A percentile compares a stretch with the other conserved stretches of the same genome.
phyloP scores from a whole-genome alignment of 169 alveolate species.

The Plasmodium inui region DNA sequence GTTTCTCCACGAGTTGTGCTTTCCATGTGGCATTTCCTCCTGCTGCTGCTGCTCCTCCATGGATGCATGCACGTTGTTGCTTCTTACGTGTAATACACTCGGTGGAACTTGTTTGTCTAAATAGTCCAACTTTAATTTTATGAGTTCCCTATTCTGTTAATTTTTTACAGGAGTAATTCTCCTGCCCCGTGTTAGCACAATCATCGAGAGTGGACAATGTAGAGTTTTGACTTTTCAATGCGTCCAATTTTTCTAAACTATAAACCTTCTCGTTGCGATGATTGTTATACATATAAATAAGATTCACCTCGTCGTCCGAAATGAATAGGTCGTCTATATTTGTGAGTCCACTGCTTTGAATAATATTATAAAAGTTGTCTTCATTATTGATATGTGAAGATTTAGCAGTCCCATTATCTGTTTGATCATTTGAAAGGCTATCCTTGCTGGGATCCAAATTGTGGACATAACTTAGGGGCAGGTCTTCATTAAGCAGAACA shows the following conservation, averaged over 20 bases:
- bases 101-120: background rate
- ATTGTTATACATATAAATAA: conserved; percentile 51
- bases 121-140: background rate
- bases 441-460: background rate
- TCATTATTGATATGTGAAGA: background rate
- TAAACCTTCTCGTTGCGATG: conserved; percentile 35
- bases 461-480: background rate
- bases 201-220: background rate
- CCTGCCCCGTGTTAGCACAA: background rate
- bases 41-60: background rate
- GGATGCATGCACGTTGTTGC: background rate
- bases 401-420: background rate
- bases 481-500: background rate
- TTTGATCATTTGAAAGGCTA: background rate
- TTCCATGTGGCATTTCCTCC: background rate
- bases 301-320: conserved; percentile 72
- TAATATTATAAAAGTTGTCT: background rate
- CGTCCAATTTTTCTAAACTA: conserved; percentile 35
- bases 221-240: background rate
- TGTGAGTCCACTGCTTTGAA: background rate
- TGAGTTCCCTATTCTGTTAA: background rate
- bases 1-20: background rate
- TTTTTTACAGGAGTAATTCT: background rate
- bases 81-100: background rate
- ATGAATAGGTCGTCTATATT: conserved; percentile 42